Percentiles rank a stretch among this genome's conserved stretches.
Conservation (phyloP, 1,284 basidiomycete genomes). For the Trichosporon ovoides region DNA sequence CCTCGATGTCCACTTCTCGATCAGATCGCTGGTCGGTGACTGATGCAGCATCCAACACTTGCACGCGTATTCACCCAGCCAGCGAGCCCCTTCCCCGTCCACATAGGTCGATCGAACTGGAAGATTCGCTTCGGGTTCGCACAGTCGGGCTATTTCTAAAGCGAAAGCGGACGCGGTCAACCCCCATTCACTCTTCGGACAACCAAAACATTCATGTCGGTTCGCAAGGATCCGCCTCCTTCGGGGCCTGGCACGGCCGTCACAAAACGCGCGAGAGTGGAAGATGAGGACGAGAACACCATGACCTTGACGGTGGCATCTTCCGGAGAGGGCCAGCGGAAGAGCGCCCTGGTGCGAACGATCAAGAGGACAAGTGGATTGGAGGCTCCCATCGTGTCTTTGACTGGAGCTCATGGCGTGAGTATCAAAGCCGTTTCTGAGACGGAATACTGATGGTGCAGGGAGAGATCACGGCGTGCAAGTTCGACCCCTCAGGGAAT, state of each 20-base stretch:
- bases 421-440: slow-evolving; percentile 15
- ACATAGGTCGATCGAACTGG: too few relatives aligned
- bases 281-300: slow-evolving; percentile 33
- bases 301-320: slow-evolving; percentile 41
- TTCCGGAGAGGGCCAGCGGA: slow-evolving; percentile 42
- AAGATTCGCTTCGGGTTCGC: too few relatives aligned
- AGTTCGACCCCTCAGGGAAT: slow-evolving; percentile 48
- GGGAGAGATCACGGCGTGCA: slow-evolving; percentile 49
- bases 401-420: slow-evolving; percentile 46
- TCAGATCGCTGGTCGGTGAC: not conserved
- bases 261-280: slow-evolving; percentile 47
- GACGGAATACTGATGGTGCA: slow-evolving; percentile 11
- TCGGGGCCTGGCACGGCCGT: slow-evolving; percentile 40
- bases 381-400: slow-evolving; percentile 43
- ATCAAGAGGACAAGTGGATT: slow-evolving; percentile 47
- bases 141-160: too few relatives aligned
- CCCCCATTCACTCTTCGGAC: too few relatives aligned
- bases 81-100: too few relatives aligned
- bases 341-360: slow-evolving; percentile 43
- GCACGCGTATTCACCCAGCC: too few relatives aligned
- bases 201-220: slow-evolving; percentile 27
- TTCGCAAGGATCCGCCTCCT: slow-evolving; percentile 45
- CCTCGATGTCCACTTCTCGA: not conserved
- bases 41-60: not conserved
- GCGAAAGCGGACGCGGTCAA: too few relatives aligned